Conservation (phyloP, 495 filamentous ascomycete genomes). For the Tricharina praecox region DNA sequence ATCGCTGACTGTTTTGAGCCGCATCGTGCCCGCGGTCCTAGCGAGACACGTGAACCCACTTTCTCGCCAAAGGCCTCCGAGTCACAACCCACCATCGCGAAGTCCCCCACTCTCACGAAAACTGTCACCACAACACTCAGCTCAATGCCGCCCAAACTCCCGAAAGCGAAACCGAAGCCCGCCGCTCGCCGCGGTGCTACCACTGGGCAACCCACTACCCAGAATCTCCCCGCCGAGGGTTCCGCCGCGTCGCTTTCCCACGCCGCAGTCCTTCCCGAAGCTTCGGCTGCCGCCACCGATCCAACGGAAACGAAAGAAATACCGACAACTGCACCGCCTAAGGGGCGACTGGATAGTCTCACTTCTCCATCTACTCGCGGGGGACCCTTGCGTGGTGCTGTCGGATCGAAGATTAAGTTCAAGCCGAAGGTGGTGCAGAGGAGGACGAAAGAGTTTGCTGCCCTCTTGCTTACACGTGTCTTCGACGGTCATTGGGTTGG, state of each 20-base stretch:
- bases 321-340: constrained; percentile 22
- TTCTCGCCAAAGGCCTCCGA: neutral
- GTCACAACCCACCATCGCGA: neutral
- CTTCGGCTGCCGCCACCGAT: constrained; percentile 2
- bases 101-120: too few species aligned
- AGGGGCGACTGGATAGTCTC: constrained; percentile 22
- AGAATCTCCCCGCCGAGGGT: neutral
- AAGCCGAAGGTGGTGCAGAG: constrained; percentile 16
- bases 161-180: constrained; percentile 15
- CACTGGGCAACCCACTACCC: neutral
- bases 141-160: constrained; percentile 15
- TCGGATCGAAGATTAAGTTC: constrained; percentile 15
- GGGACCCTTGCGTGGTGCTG: constrained; percentile 9
- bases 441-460: constrained; percentile 20
- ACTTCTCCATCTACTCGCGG: neutral
- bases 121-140: neutral
- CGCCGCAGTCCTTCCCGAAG: neutral
- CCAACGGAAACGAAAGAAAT: constrained; percentile 11
- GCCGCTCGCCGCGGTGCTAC: constrained; percentile 18
- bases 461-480: neutral
- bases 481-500: neutral
- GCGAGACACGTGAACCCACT: too few species aligned
- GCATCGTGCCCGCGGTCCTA: too few species aligned
- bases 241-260: constrained; percentile 4
- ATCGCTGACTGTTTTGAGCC: too few species aligned